Evolutionary conservation across 805 yeast species (phyloP), one percentile per base, ranked within the genome.

Genomic region (Maudiozyma pseudohumilis): DNA sequence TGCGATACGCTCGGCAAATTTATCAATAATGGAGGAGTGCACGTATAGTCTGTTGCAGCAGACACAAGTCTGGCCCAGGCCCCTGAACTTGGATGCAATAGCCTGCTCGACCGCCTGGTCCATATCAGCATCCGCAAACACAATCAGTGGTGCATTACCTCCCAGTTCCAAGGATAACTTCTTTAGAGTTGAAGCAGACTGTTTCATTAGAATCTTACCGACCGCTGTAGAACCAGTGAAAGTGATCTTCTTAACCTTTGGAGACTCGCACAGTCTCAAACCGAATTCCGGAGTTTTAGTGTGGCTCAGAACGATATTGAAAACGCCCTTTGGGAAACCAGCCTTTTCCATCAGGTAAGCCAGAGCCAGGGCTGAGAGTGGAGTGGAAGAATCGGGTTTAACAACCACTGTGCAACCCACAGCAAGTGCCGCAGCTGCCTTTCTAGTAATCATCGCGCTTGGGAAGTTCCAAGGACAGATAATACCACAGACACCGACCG

Each of bases 391-490:
- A 47, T 74, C 80, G 17, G 81, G 81, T 52, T 76, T 76, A 42
- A 75, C 54, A 26, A 76, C 70, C 12, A 72, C 64, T 5, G 80
- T 74, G 52, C 80, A 74, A 8, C 82, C 82, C 15, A 70, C 76
- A n/a, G 80, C 80, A 30, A 75, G 56, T 0, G 80, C 80, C 21
- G 82, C 78, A 18, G 73, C 80, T 4, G 73, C 74, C 47, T 77
- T 77, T 46, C 82, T 66, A 8, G 80, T 70, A 36, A 77, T 74
- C 81, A 77, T 76, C 12, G 80, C 81, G 41, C 67, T 61, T 22
- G 84, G 84, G 62, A 76, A 76, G 55, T 77, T 77, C 73, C 79
- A 77, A 22, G 83, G 83, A 39, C 77, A 71, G 45, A 77, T 70
- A 43, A 74, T 65, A 23, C 77, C 80, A 34, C 76, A 74, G 6